These are phyloP conservation scores for Rhizopus delemar DNA, from an alignment of 371 early-diverging fungal species.

Conservation along the genomic window DNA sequence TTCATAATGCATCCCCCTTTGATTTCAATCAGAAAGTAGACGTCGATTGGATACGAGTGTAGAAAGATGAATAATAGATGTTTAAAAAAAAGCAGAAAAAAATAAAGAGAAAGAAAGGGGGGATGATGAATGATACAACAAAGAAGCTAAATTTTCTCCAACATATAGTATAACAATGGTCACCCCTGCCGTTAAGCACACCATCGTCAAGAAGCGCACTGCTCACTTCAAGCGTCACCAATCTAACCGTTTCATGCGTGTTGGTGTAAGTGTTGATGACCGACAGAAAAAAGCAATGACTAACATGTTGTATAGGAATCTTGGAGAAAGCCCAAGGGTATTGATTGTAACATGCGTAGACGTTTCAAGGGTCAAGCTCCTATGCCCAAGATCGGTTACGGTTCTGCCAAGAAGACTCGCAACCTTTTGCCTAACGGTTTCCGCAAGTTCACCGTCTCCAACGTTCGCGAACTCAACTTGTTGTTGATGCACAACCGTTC, in stretches of 20 bases:
- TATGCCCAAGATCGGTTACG: slow-evolving; percentile 99
- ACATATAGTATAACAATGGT: slow-evolving; percentile 69
- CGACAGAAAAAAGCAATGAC: not conserved
- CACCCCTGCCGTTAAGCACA: slow-evolving; percentile 87
- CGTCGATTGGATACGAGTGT: not conserved
- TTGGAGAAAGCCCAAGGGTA: slow-evolving; percentile 99
- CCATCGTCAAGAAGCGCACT: slow-evolving; percentile 98
- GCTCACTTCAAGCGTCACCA: slow-evolving; percentile 98
- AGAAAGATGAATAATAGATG: not conserved
- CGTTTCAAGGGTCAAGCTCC: slow-evolving; percentile 97
- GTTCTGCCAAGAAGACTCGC: slow-evolving; percentile 95
- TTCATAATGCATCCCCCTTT: not conserved
- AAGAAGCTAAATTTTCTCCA: not conserved
- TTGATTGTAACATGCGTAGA: slow-evolving; percentile 97
- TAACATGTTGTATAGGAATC: slow-evolving; percentile 63
- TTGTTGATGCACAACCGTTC: slow-evolving; percentile 98
- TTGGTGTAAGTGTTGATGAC: slow-evolving; percentile 68
- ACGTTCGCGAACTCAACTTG: slow-evolving; percentile 95
- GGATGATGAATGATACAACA: not conserved
- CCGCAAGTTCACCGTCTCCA: slow-evolving; percentile 96
- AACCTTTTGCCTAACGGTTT: slow-evolving; percentile 98
- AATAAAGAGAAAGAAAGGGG: not conserved
- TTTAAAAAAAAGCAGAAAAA: not conserved
- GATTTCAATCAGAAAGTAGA: not conserved
- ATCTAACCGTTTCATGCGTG: slow-evolving; percentile 96